phyloP scores from a whole-genome alignment of 2,329 filamentous ascomycete genomes.

The Ophiostoma fasciatum region DNA sequence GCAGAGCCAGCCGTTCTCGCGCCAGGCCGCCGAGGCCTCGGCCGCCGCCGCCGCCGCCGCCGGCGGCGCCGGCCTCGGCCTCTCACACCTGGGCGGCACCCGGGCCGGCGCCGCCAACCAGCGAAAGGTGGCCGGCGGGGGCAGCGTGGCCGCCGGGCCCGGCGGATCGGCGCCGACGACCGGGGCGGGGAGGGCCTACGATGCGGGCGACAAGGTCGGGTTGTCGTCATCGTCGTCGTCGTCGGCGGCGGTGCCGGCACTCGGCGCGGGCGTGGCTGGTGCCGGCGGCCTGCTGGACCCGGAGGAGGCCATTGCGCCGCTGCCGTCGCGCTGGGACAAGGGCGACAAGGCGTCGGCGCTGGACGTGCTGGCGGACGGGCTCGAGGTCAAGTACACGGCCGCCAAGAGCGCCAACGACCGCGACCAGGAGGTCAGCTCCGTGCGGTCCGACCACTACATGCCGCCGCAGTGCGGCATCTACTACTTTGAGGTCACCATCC shows the following conservation, averaged over 20 bases:
- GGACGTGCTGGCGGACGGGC: conserved; percentile 59
- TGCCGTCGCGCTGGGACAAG: conserved; percentile 74
- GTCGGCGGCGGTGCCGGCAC: neutral
- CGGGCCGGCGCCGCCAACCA: neutral
- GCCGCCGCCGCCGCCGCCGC: neutral
- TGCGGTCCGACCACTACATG: conserved; percentile 76
- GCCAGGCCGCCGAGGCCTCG: neutral
- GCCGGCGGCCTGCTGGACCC: conserved; percentile 28
- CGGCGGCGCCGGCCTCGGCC: neutral
- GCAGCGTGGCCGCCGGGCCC: conserved; percentile 63
- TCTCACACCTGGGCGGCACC: neutral
- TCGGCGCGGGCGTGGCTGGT: conserved; percentile 8
- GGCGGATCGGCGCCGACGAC: too few relatives aligned
- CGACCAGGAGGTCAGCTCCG: conserved; percentile 63
- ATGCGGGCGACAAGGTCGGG: conserved; percentile 57
- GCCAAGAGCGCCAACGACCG: conserved; percentile 32
- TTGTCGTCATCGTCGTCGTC: too few relatives aligned
- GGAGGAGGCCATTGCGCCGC: conserved; percentile 42
- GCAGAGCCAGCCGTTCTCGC: conserved; percentile 14
- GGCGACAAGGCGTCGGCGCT: conserved; percentile 59
- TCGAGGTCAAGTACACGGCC: conserved; percentile 50
- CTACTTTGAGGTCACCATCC: conserved; percentile 63
- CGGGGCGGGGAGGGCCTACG: too few relatives aligned
- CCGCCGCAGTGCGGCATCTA: conserved; percentile 84
- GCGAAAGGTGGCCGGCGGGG: conserved; percentile 40